Percentiles rank a stretch among this genome's conserved stretches.
Evolutionary conservation across 2,329 filamentous ascomycete genomes (phyloP).

Genomic region (Aureobasidium sp.): DNA sequence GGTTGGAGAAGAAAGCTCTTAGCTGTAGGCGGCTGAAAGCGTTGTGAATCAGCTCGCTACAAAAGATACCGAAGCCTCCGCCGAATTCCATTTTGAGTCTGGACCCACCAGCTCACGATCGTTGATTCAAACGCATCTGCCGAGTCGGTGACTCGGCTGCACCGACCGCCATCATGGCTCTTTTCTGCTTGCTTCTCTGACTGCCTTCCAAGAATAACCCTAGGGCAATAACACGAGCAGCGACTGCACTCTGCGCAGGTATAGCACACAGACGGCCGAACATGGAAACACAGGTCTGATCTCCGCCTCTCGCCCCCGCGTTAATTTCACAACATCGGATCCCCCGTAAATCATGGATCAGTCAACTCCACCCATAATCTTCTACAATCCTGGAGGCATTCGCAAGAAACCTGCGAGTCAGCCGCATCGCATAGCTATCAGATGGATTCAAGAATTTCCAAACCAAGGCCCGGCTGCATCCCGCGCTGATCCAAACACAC

Average conservation of each 20-base stretch:
- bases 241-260: background rate
- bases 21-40: background rate
- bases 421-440: background rate
- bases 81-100: background rate
- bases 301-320: background rate
- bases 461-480: background rate
- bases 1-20: too few relatives aligned
- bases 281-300: background rate
- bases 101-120: background rate
- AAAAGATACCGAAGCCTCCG: background rate
- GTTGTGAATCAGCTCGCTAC: background rate
- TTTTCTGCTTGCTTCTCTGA: background rate
- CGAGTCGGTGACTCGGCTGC: background rate
- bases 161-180: background rate
- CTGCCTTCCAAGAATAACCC: background rate
- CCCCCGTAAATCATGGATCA: background rate
- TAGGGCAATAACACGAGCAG: background rate
- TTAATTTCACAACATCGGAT: background rate
- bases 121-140: background rate
- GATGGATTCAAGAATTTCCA: constrained; percentile 9
- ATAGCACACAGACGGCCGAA: background rate
- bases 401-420: background rate
- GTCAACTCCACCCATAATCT: background rate
- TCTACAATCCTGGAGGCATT: background rate
- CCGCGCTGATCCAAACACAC: background rate